Base-by-base conservation (phyloP, 345 rosid species). In the Cochlearia excelsa region DNA sequence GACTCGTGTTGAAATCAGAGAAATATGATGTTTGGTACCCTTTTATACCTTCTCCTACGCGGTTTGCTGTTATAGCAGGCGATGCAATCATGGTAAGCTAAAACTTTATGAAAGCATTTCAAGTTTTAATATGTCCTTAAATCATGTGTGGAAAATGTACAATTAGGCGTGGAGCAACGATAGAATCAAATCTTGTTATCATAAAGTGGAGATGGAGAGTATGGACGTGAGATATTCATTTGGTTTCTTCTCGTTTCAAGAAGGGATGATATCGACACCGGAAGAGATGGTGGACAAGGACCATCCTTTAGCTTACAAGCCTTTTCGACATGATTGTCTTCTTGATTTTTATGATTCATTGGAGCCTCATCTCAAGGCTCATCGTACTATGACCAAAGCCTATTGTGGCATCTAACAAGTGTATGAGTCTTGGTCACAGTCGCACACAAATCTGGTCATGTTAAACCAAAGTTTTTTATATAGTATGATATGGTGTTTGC, bases 141-240 rank as follows among this genome's bases (percentile, higher is more conserved):
- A 37, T 67, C 9, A 67, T 44, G 65, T 47, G 45, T 6, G 30
- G 34, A 16, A 39, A 30, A 47, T 23, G 9, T 26, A 57, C 57
- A 46, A 33, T 61, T 11, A 88, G 96, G 96, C 82, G 9, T 90
- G 95, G 97, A 86, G 90, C 71, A 90, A 90, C 42, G 89, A 81
- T 54, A 77, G 82, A 46, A 78, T 90, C 62, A 65, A 61, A 33
- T 37, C 88, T 0, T 69, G 82, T 54, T 77, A 74, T 50, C 92
- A 90, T 38, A 64, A 84, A 66, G 97, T 90, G 4, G 75, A 68
- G 27, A 68, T 82, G 64, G 74, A 64, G 8, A 72, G 82, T 2
- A 65, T 68, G 7, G 82, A 76, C 69, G 59, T 47, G 28, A 74
- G 97, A 65, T 86, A 82, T 29, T 63, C 97, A 1, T 37, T 83